Percentiles rank a stretch among this genome's conserved stretches.
Evolutionary conservation across 306 rosid species (phyloP).

Genomic region (Pterocarpus santalinus): DNA sequence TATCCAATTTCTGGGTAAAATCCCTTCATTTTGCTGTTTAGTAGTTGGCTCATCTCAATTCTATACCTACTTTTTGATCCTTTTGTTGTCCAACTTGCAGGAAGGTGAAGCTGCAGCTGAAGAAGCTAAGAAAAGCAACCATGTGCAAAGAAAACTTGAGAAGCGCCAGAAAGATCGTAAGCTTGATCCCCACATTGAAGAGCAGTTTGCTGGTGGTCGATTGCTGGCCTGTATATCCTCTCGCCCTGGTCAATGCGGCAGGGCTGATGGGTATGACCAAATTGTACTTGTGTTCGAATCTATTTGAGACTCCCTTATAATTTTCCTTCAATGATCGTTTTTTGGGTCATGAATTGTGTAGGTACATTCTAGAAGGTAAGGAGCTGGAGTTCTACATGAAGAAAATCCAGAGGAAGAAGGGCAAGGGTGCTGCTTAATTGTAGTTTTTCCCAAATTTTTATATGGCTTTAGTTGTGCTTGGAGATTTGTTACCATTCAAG

Average conservation of each 20-base stretch:
- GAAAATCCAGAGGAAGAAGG: slow-evolving; percentile 60
- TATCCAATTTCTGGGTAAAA: neutral
- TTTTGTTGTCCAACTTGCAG: slow-evolving; percentile 39
- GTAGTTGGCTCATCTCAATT: neutral
- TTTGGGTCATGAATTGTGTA: neutral
- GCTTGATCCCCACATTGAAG: slow-evolving; percentile 59
- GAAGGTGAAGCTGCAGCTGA: slow-evolving; percentile 52
- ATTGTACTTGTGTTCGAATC: neutral
- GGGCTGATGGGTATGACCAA: slow-evolving; percentile 59
- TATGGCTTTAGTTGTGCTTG: slow-evolving; percentile 15
- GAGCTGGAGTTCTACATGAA: slow-evolving; percentile 62
- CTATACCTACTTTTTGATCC: neutral
- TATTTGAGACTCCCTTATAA: neutral
- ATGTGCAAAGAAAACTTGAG: slow-evolving; percentile 56
- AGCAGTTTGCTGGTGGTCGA: slow-evolving; percentile 59
- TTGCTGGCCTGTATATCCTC: slow-evolving; percentile 64
- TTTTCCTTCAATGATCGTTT: neutral
- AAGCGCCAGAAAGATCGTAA: slow-evolving; percentile 56
- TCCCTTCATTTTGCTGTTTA: neutral
- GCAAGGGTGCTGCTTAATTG: slow-evolving; percentile 54
- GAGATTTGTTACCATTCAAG: slow-evolving; percentile 5
- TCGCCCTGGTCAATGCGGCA: slow-evolving; percentile 66
- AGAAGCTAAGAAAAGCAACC: slow-evolving; percentile 58
- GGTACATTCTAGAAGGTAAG: slow-evolving; percentile 63
- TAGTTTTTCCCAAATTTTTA: neutral